Evolutionary conservation across 345 rosid species (phyloP), one percentile per base, ranked within the genome.

Genomic region (Kandelia obovata): DNA sequence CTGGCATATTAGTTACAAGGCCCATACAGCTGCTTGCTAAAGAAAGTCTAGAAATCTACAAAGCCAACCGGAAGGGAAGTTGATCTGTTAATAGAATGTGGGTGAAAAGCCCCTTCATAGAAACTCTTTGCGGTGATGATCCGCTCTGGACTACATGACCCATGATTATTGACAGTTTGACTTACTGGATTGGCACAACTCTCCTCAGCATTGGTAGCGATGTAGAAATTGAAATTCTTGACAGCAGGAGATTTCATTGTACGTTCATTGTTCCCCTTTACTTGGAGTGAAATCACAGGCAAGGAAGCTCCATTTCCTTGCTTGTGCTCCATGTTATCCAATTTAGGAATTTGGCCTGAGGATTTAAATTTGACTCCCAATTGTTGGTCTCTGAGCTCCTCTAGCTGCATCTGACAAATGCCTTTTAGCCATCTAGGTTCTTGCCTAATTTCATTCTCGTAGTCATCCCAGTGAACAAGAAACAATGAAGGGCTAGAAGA

Each of bases 381-480:
- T 64, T 77, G 83, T 58, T 86, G 83, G 69, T 83, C 90, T 73
- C 64, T 85, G 5, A 84, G 79, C 72, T 80, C 87, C 69, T 87
- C 77, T 58, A 86, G 58, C 79, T 88, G 96, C 81, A 85, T 75
- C 74, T 76, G 86, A 65, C 86, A 88, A 62, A 87, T 91, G 13
- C 96, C 97, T 78, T 94, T 94, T 7, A 91, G 90, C 97, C 97
- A 91, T 74, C 96, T 91, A 52, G 88, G 65, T 57, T 95, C 97
- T 80, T 85, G 84, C 78, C 88, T 82, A 7, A 89, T 87, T 72
- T 91, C 97, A 66, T 87, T 89, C 85, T 88, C 95, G 17, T 83
- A 74, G 71, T 83, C 81, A 64, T 81, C 87, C 70, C 69, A 64
- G n/a, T 58, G 31, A 73, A 74, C 55, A 26, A 34, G 47, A 53